Evolutionary conservation across 2,329 filamentous ascomycete genomes (phyloP), one percentile per base, ranked within the genome.

Genomic region (Talaromyces sp.): DNA sequence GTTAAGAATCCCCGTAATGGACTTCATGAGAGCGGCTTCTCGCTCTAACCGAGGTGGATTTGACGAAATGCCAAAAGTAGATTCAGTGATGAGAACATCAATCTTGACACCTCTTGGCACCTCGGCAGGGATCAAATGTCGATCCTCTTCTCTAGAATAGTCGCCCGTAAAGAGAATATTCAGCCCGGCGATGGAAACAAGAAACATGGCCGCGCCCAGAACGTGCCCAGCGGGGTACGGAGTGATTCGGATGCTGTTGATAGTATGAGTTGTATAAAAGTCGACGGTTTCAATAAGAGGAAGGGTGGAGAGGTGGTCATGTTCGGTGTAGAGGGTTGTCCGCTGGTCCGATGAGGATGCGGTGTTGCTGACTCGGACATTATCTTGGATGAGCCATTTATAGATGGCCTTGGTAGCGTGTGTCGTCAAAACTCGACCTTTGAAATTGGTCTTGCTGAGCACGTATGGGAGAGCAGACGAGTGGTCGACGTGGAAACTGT

Each of bases 391-490:
- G 56, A 98, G 86, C 93, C 95, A 98, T 78, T 98, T 98, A 84
- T 99, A 99, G 73, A 99, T 99, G 68, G 95, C 95, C 76, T 99
- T 98, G 53, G 95, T 99, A 1, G 95, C 92, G 80, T 99, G 95
- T 56, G 95, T 99, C 93, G 98, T 99, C 80, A 97, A 98, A 63
- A 98, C 93, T 24, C 93, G 87, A 55, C 95, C 95, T 66, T 90
- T 89, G 81, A 99, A 99, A 75, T 97, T 97, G 41, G 95, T 98
- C 80, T 99, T 99, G 65, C 93, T 90, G 65, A 99, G 84, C 62
- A 99, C 95, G 74, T 98, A 99, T 51, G 95, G 95, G 53, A 99
- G 81, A n/a, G 93, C 96, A 17, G 93, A 93, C n/a, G 95, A 95
- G 80, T 99, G 95, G 72, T 99, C 95, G 73, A 98, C 84, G 76